Percentiles rank a stretch among this genome's conserved stretches.
These are phyloP conservation scores for Diaporthe batatas DNA, from an alignment of 2,329 filamentous ascomycete genomes.

Conservation along the genomic window DNA sequence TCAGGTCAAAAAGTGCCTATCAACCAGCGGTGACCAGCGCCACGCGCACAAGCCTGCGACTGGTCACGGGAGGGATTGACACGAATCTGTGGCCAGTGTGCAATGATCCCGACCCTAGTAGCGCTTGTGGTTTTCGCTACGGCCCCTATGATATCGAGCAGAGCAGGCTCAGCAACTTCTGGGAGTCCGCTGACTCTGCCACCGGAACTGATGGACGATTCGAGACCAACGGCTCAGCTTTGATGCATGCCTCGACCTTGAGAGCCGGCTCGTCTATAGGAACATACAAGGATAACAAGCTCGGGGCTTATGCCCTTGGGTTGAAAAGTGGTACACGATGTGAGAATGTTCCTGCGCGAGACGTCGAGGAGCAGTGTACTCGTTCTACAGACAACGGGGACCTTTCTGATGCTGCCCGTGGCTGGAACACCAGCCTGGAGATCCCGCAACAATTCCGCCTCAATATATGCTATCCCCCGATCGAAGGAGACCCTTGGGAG, in stretches of 20 bases:
- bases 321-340: slow-evolving; percentile 30
- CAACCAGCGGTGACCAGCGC: not conserved
- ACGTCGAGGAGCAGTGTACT: slow-evolving; percentile 13
- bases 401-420: not conserved
- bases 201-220: not conserved
- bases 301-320: slow-evolving; percentile 23
- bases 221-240: slow-evolving; percentile 19
- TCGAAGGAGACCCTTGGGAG: slow-evolving; percentile 14
- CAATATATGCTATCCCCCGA: slow-evolving; percentile 1
- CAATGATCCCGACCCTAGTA: not conserved
- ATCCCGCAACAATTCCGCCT: not conserved
- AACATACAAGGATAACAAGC: not conserved
- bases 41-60: slow-evolving; percentile 14
- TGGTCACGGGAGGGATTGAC: slow-evolving; percentile 24
- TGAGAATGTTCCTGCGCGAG: not conserved
- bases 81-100: slow-evolving; percentile 31
- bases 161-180: slow-evolving; percentile 34
- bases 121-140: slow-evolving; percentile 29
- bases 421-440: slow-evolving; percentile 19
- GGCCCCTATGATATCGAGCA: slow-evolving; percentile 28
- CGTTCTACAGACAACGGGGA: not conserved
- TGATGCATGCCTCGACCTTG: slow-evolving; percentile 31
- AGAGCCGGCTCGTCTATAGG: slow-evolving; percentile 23
- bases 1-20: not conserved
- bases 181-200: not conserved